Evolutionary conservation across 129 eudicot species (phyloP), one percentile per base, ranked within the genome.

Genomic region (Smallanthus sonchifolius): DNA sequence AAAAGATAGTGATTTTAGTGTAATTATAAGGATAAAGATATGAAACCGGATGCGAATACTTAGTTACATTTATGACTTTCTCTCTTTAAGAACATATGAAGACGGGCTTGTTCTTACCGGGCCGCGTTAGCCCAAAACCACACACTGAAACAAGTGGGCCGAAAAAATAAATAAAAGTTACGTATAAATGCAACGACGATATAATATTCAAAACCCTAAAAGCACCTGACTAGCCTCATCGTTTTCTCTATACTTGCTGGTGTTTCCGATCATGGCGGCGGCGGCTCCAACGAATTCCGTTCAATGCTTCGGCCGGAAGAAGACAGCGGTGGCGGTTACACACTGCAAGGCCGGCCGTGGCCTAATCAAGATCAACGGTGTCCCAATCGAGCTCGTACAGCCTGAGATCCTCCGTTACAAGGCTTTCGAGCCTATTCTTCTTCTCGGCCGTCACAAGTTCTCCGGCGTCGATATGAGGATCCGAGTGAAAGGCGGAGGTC

Each of bases 361-460:
- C 30, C 30, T 24, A 24, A 24, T 24, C 30, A 24, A 84, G 77
- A 75, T 84, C 85, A 81, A 84, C 47, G 88, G 88, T 0, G 79
- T 75, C 17, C 88, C 85, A 3, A 81, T 84, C 76, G 88, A 84
- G 85, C 79, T 84, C 10, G 63, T 84, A 11, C 81, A 84, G 73
- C 88, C 88, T 0, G 88, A 84, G 45, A 81, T 84, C 76, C 88
- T 84, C 73, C 85, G 88, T 15, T 84, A 84, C 88, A 84, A 84
- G 73, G 88, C 82, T 6, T 73, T 80, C 64, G 85, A 84, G 16
- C 88, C 88, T 2, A 77, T 84, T 45, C 85, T 84, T 4, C 85
- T 84, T 14, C 72, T 84, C 28, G 88, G 88, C 11, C 85, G 83
- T 40, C 85, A 84, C 24, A 75, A 79, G 20, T 84, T 84, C 73